These are phyloP conservation scores for Lentinula detonsa DNA, from an alignment of 768 basidiomycete species.

Conservation along the genomic window DNA sequence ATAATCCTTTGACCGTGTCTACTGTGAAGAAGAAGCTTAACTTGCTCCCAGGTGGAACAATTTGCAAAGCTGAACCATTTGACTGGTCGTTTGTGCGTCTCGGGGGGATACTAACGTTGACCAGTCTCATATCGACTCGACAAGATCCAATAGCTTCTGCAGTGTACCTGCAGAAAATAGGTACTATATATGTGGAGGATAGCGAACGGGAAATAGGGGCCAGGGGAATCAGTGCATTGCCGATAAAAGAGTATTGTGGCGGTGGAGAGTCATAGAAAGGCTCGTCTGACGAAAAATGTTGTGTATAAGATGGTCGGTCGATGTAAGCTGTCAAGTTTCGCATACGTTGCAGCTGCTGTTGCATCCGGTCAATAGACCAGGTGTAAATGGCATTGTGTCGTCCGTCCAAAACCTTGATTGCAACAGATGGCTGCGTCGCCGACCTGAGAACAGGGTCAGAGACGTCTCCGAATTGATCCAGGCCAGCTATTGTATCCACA, in stretches of 20 bases:
- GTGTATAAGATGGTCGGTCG: conserved; percentile 87
- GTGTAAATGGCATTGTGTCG: conserved; percentile 81
- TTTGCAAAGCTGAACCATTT: conserved; percentile 67
- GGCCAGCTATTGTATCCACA: conserved; percentile 77
- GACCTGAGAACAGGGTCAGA: conserved; percentile 76
- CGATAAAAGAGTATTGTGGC: conserved; percentile 89
- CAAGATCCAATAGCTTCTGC: conserved; percentile 95
- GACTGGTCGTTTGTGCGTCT: conserved; percentile 57
- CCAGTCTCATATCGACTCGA: conserved; percentile 76
- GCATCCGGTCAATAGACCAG: conserved; percentile 87
- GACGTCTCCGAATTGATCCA: conserved; percentile 91
- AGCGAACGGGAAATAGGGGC: conserved; percentile 73
- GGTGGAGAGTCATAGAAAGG: conserved; percentile 88
- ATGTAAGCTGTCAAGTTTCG: conserved; percentile 86
- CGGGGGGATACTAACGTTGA: conserved; percentile 59
- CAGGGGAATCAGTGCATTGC: conserved; percentile 78
- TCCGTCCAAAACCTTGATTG: conserved; percentile 88
- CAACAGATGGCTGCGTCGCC: conserved; percentile 74
- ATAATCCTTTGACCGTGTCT: conserved; percentile 84
- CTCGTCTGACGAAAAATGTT: conserved; percentile 90
- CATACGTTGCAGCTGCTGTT: conserved; percentile 89
- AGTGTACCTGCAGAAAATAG: conserved; percentile 92
- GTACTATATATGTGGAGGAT: conserved; percentile 69
- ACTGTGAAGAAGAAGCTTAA: conserved; percentile 81
- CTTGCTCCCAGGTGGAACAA: conserved; percentile 71